phyloP scores from a whole-genome alignment of 306 rosid species.

The Prunus davidiana region DNA sequence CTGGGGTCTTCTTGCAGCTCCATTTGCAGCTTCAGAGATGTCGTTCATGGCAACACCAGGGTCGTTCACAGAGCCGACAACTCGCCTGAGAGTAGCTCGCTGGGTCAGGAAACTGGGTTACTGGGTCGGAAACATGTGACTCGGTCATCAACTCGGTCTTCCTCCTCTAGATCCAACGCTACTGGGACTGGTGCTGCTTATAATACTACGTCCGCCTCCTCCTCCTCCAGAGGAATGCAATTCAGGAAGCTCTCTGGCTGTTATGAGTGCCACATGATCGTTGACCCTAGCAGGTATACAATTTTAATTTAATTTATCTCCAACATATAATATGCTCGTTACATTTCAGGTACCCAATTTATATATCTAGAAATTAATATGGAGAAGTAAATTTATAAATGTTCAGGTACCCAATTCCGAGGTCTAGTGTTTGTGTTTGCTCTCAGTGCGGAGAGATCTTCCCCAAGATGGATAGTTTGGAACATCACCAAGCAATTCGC shows the following conservation, averaged over 20 bases:
- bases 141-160: slow-evolving; percentile 34
- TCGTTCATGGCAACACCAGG: slow-evolving; percentile 75
- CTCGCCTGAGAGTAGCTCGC: slow-evolving; percentile 86
- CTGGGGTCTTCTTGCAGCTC: slow-evolving; percentile 90
- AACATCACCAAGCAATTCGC: slow-evolving; percentile 89
- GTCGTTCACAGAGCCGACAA: slow-evolving; percentile 78
- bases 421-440: slow-evolving; percentile 73
- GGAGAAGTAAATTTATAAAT: not conserved
- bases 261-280: slow-evolving; percentile 91
- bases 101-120: slow-evolving; percentile 70
- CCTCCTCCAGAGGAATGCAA: slow-evolving; percentile 80
- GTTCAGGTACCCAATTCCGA: slow-evolving; percentile 64
- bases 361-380: not conserved
- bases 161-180: slow-evolving; percentile 47
- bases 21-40: slow-evolving; percentile 87
- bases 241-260: slow-evolving; percentile 93
- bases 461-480: slow-evolving; percentile 79
- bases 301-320: too few relatives aligned
- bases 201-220: slow-evolving; percentile 46
- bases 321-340: too few relatives aligned
- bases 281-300: slow-evolving; percentile 74
- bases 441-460: slow-evolving; percentile 92
- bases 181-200: slow-evolving; percentile 24
- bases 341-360: too few relatives aligned
- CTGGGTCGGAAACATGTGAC: slow-evolving; percentile 46